Evolutionary conservation across 116 monocot genomes (phyloP).

Genomic region (Dioscorea cayenensis): DNA sequence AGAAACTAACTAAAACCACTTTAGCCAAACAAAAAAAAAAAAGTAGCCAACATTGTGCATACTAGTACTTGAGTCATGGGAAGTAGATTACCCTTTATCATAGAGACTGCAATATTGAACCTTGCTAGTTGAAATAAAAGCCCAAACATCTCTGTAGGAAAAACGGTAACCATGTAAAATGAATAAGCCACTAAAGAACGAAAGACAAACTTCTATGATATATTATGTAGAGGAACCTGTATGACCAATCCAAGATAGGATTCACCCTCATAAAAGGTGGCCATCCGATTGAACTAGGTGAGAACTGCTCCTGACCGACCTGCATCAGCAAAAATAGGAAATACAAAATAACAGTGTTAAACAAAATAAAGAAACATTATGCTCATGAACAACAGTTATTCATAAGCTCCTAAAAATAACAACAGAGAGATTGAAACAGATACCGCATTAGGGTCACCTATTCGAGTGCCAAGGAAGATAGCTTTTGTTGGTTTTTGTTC

Average conservation of each 20-base stretch:
- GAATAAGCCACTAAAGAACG: neutral
- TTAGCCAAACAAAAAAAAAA: no score
- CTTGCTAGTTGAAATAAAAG: constrained; percentile 87
- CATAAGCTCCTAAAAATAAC: constrained; percentile 1
- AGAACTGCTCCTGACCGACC: constrained; percentile 88
- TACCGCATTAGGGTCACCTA: constrained; percentile 99
- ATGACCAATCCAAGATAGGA: constrained; percentile 99
- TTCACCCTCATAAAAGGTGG: constrained; percentile 99
- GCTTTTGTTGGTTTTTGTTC: constrained; percentile 83
- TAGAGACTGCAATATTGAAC: constrained; percentile 91
- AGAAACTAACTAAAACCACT: no score
- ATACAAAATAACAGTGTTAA: neutral
- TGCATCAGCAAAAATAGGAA: constrained; percentile 11
- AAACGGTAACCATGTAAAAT: neutral
- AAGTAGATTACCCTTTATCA: constrained; percentile 72
- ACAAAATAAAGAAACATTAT: constrained; percentile 1
- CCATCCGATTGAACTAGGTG: constrained; percentile 96
- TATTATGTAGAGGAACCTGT: constrained; percentile 48
- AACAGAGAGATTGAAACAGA: neutral
- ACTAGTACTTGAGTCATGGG: neutral
- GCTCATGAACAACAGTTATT: neutral
- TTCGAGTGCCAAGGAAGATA: constrained; percentile 95
- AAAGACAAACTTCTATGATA: neutral
- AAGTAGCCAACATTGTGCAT: no score
- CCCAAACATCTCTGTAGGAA: constrained; percentile 85